Percentiles rank a stretch among this genome's conserved stretches.
Conservation (phyloP, 2,329 filamentous ascomycete genomes). For the Epichloe scottii region DNA sequence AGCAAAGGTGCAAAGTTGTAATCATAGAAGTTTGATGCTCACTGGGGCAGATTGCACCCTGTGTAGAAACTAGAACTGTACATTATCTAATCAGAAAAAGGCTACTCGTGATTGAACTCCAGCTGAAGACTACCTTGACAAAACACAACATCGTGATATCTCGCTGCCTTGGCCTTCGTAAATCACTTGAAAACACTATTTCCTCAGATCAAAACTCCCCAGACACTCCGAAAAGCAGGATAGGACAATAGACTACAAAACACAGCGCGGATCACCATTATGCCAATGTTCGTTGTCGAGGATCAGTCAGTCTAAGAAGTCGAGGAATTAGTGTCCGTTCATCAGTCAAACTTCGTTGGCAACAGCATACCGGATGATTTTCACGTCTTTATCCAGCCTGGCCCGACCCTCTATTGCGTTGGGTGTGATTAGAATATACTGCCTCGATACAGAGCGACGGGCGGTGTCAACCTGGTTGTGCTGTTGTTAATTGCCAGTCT, state of each 20-base stretch:
- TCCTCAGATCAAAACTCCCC: not conserved
- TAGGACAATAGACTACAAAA: not conserved
- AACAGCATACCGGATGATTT: conserved; percentile 53
- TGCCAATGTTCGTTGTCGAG: conserved; percentile 39
- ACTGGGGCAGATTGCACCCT: not conserved
- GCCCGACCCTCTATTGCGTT: conserved; percentile 60
- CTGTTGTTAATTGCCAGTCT: conserved; percentile 3
- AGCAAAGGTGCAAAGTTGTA: conserved; percentile 79
- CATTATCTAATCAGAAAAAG: not conserved
- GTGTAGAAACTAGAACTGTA: not conserved
- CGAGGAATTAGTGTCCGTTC: not conserved
- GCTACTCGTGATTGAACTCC: not conserved
- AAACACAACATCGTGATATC: not conserved
- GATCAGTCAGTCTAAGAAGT: conserved; percentile 39
- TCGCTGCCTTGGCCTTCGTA: not conserved
- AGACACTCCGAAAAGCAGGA: not conserved
- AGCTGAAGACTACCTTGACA: not conserved
- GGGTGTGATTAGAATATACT: conserved; percentile 94
- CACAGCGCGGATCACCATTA: not conserved
- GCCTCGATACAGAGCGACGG: conserved; percentile 72
- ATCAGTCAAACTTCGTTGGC: not conserved
- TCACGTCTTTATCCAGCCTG: conserved; percentile 55
- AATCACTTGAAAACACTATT: not conserved
- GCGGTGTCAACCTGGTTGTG: conserved; percentile 62
- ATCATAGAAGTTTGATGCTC: conserved; percentile 8